Evolutionary conservation across 2,329 filamentous ascomycete genomes (phyloP), one percentile per base, ranked within the genome.

Genomic region (Colletotrichum higginsianum): DNA sequence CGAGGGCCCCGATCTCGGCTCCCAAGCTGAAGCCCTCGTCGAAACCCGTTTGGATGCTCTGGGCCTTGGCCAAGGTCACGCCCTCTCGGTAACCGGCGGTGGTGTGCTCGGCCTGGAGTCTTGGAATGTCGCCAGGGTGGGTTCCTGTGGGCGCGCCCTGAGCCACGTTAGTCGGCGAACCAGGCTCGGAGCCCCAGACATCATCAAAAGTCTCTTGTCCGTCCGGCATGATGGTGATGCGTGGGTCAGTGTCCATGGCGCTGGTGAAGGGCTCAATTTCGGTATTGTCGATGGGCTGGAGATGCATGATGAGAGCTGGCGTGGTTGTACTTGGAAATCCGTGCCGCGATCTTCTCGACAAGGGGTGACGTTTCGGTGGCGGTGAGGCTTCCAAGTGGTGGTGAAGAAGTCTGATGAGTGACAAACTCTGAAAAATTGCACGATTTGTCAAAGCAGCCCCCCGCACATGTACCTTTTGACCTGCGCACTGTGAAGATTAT

Each of bases 11-110:
- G 40, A 98, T 84, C 62, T 92, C 91, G 0, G 94, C 95, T 15
- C 96, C 96, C 0, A 98, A 86, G 16, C 90, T 87, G 80, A 95
- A 98, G 0, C 96, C 96, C 74, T 96, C 94, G 79, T 99, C 96
- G 78, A 99, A 98, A 0, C 96, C 96, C 16, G 87, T 86, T 82
- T 99, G 96, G 35, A 98, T 90, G 77, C 91, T 92, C 58, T 87
- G 83, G 35, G 89, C 89, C 80, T 98, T 98, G 42, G 93, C 93
- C 3, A 85, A 85, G 0, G 92, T 88, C 64, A 98, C 89, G 55
- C 96, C 96, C 77, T 98, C 95, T 71, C 96, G 92, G 82, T 98
- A 98, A 23, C 96, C 96, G 49, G 93, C 91, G 9, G 93, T 98
- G 63, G 90, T 88, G 80, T 98, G 94, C 66, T 93, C 91, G 52